Percentiles rank a stretch among this genome's conserved stretches.
Conservation (phyloP, 345 rosid species). For the Brassica rapa region DNA sequence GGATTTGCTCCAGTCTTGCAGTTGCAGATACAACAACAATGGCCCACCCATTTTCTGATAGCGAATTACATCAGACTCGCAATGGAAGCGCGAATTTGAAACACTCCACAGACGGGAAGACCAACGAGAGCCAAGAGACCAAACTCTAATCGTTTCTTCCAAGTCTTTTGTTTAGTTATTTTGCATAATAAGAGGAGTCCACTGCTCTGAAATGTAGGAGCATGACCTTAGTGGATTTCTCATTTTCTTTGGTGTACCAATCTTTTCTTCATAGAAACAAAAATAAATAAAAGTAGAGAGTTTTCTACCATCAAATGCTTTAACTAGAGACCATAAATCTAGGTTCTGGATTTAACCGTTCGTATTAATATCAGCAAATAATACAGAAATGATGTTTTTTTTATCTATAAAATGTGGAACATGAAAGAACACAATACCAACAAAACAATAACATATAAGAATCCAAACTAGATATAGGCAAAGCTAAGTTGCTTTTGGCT, state of each 20-base stretch:
- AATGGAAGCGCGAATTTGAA: not conserved
- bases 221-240: not conserved
- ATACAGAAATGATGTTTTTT: conserved; percentile 11
- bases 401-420: conserved; percentile 24
- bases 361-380: conserved; percentile 1
- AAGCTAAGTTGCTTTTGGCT: conserved; percentile 28
- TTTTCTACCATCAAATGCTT: not conserved
- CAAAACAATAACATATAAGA: conserved; percentile 21
- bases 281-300: not conserved
- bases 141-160: not conserved
- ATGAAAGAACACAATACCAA: conserved; percentile 18
- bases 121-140: not conserved
- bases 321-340: not conserved
- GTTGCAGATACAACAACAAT: conserved; percentile 25
- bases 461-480: conserved; percentile 32
- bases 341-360: not conserved
- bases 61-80: not conserved
- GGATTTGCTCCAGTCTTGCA: conserved; percentile 59
- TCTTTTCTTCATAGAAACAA: not conserved
- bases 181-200: conserved; percentile 1
- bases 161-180: not conserved
- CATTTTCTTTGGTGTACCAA: not conserved
- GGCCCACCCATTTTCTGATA: not conserved
- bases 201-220: conserved; percentile 2
- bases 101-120: not conserved